Percentiles rank a stretch among this genome's conserved stretches.
Evolutionary conservation across 2,329 filamentous ascomycete species (phyloP).

Genomic region (Metarhizium robertsii): DNA sequence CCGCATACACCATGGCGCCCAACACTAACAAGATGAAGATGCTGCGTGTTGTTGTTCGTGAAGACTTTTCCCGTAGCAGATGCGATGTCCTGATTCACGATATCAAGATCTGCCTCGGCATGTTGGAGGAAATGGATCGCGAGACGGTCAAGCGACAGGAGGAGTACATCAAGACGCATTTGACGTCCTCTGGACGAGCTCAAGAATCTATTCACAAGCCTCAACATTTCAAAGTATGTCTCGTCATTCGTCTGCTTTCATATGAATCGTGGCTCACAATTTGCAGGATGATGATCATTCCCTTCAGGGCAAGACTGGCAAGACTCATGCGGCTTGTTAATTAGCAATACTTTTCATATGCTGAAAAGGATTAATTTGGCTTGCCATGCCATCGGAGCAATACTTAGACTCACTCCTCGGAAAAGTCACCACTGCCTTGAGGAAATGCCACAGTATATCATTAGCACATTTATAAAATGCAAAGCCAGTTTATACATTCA

Average conservation of each 20-base stretch:
- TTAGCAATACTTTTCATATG: constrained; percentile 1
- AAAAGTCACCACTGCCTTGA: neutral
- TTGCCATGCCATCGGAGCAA: neutral
- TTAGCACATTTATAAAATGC: neutral
- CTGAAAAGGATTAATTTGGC: neutral
- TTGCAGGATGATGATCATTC: constrained; percentile 70
- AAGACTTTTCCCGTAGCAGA: constrained; percentile 77
- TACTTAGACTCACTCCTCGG: neutral
- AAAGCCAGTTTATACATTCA: neutral
- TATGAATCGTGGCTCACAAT: neutral
- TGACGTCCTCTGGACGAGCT: constrained; percentile 41
- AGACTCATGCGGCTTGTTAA: constrained; percentile 82
- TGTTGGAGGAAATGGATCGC: constrained; percentile 66
- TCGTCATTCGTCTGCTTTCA: neutral
- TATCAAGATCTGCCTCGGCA: constrained; percentile 65
- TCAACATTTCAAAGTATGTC: constrained; percentile 38
- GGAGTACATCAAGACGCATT: constrained; percentile 52
- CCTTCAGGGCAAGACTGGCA: constrained; percentile 80
- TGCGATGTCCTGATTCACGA: constrained; percentile 73
- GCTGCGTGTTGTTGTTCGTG: constrained; percentile 83
- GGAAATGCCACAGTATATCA: neutral
- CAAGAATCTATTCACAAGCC: constrained; percentile 35
- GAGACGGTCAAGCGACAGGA: constrained; percentile 61
- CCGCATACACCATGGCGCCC: constrained; percentile 95
- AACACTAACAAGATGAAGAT: constrained; percentile 78